Base-by-base conservation (phyloP, 345 rosid genomes). In the Carallia brachiata region DNA sequence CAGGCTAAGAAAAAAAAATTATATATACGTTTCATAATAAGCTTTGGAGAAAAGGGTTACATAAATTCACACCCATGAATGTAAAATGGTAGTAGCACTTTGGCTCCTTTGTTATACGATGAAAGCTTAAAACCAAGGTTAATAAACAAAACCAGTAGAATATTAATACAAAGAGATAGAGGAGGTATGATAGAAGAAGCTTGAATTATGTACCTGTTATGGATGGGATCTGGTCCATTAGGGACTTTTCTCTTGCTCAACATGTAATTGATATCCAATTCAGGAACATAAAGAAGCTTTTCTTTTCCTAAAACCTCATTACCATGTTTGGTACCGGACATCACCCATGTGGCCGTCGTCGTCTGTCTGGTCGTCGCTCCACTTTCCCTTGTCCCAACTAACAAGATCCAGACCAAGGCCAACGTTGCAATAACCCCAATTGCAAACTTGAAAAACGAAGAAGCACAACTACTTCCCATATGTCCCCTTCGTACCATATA, bases 211-310 rank as follows among this genome's bases (percentile, higher is more conserved):
- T 72, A 91, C 98, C 98, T 91, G 88, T 94, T 94, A 54, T 94
- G 98, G 73, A 91, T 91, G 76, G 98, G 98, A 83, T 94, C 98
- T 4, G 97, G 90, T 57, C 97, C 98, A 65, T 89, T 87, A 19
- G 98, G 98, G 44, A 94, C 96, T 83, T 82, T 80, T 83, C 98
- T 81, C 71, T 86, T 90, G 90, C 87, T 85, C 81, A 73, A 68
- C 84, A 85, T 76, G 79, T 73, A 86, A 79, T 85, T 83, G 73
- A 85, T 77, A 74, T 87, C 86, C 67, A 72, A 61, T 65, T 61
- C 77, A 2, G 75, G 80, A 62, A 69, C 71, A 44, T 67, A 66
- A 60, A 67, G 59, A 44, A 75, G 70, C 68, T 82, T 72, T 40
- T 69, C 81, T 68, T 65, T 66, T 17, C 76, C 69, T 5, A 71